A percentile compares a stretch with the other conserved stretches of the same genome.
Conservation (phyloP, 2,329 filamentous ascomycete genomes). For the Plectosphaerella plurivora region DNA sequence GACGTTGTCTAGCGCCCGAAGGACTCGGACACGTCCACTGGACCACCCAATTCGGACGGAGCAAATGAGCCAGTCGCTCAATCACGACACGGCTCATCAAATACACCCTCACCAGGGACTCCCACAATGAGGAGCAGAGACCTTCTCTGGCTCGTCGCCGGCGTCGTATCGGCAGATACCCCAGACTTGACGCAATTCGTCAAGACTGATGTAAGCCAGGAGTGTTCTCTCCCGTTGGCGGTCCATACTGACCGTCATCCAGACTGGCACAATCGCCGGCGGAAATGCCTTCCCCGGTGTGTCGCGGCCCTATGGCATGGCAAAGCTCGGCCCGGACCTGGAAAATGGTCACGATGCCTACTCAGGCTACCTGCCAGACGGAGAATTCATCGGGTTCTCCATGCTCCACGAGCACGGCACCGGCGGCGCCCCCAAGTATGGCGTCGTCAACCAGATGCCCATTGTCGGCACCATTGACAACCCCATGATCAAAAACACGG, state of each 20-base stretch:
- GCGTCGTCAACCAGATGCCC: constrained; percentile 58
- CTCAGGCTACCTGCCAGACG: constrained; percentile 45
- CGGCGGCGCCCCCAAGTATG: constrained; percentile 66
- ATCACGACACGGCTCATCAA: too few relatives aligned
- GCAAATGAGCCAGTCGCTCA: too few relatives aligned
- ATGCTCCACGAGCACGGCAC: constrained; percentile 65
- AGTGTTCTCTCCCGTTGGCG: background rate
- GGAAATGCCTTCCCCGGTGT: constrained; percentile 48
- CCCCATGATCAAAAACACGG: constrained; percentile 49
- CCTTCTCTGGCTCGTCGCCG: constrained; percentile 3
- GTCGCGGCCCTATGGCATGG: constrained; percentile 41
- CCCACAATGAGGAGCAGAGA: background rate
- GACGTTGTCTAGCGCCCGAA: too few relatives aligned
- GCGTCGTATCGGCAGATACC: constrained; percentile 3
- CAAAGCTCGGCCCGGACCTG: constrained; percentile 46
- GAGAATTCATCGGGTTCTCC: constrained; percentile 55
- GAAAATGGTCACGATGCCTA: constrained; percentile 45
- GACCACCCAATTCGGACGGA: too few relatives aligned
- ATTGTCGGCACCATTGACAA: constrained; percentile 44
- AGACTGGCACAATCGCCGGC: constrained; percentile 40
- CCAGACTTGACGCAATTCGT: constrained; percentile 27
- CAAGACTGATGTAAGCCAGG: constrained; percentile 24
- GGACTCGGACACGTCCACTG: too few relatives aligned
- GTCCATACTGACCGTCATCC: constrained; percentile 3
- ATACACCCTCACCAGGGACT: too few relatives aligned